phyloP scores from a whole-genome alignment of 371 early-diverging fungal species.

The Syncephalastrum sp. region DNA sequence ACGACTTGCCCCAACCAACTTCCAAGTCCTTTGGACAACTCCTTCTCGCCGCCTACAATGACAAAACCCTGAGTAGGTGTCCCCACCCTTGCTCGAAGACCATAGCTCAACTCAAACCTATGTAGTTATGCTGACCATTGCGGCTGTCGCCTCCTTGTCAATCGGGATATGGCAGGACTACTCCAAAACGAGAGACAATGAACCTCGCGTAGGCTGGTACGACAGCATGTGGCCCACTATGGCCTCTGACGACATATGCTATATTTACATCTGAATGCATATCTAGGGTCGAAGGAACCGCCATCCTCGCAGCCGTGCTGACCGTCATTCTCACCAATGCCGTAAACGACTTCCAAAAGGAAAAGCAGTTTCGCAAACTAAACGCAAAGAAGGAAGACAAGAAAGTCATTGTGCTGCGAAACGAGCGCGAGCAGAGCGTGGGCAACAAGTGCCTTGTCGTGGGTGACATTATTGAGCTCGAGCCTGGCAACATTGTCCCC shows the following conservation, averaged over 20 bases:
- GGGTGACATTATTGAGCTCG: slow-evolving; percentile 87
- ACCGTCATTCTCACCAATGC: slow-evolving; percentile 91
- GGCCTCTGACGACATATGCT: slow-evolving; percentile 1
- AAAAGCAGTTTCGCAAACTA: slow-evolving; percentile 89
- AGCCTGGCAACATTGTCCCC: slow-evolving; percentile 91
- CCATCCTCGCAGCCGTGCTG: slow-evolving; percentile 88
- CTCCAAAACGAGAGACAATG: slow-evolving; percentile 53
- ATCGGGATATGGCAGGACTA: slow-evolving; percentile 77
- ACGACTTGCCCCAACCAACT: slow-evolving; percentile 63
- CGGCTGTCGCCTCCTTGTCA: slow-evolving; percentile 74
- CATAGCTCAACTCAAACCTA: not conserved
- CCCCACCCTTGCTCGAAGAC: not conserved
- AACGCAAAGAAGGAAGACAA: slow-evolving; percentile 91
- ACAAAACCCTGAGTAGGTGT: slow-evolving; percentile 60
- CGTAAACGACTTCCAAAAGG: slow-evolving; percentile 96
- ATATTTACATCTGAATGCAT: not conserved
- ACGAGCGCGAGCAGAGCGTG: slow-evolving; percentile 76
- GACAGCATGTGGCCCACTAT: not conserved
- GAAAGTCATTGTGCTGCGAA: slow-evolving; percentile 72
- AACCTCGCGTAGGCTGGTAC: slow-evolving; percentile 68
- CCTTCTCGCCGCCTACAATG: slow-evolving; percentile 66
- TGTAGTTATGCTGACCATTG: slow-evolving; percentile 65
- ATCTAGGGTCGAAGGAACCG: slow-evolving; percentile 78
- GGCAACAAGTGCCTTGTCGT: slow-evolving; percentile 83
- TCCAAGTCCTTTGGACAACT: slow-evolving; percentile 61